Conservation (phyloP, 345 rosid genomes). For the Geranium rotundifolium region DNA sequence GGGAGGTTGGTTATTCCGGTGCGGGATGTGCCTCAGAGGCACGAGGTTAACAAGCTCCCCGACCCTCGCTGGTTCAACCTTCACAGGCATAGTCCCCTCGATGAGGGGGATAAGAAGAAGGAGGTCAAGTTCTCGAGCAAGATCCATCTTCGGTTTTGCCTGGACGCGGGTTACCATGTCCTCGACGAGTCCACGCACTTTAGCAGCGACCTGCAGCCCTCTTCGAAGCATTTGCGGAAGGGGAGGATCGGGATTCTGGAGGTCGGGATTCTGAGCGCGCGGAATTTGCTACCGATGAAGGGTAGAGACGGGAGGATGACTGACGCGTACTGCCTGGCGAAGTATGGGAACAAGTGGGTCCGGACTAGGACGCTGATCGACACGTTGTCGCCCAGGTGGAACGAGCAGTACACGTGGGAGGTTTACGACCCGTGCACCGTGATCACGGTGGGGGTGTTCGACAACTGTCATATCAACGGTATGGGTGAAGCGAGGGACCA, state of each 20-base stretch:
- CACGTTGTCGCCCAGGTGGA: conserved; percentile 71
- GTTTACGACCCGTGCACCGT: conserved; percentile 90
- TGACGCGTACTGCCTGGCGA: conserved; percentile 91
- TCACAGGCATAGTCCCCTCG: conserved; percentile 33
- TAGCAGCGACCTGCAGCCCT: conserved; percentile 90
- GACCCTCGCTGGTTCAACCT: conserved; percentile 72
- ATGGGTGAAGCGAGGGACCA: conserved; percentile 52
- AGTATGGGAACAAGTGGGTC: conserved; percentile 96
- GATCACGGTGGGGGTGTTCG: conserved; percentile 83
- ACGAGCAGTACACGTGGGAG: conserved; percentile 97
- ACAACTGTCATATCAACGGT: conserved; percentile 64
- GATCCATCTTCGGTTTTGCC: conserved; percentile 44
- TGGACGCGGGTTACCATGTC: conserved; percentile 94
- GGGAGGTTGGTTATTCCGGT: conserved; percentile 47
- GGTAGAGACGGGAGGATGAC: conserved; percentile 62
- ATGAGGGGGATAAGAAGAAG: conserved; percentile 51
- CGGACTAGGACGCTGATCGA: conserved; percentile 86
- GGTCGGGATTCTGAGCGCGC: conserved; percentile 74
- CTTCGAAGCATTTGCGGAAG: conserved; percentile 75
- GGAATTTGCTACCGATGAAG: conserved; percentile 80
- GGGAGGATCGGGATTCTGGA: conserved; percentile 66
- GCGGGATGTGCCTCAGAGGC: conserved; percentile 37
- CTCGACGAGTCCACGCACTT: conserved; percentile 90
- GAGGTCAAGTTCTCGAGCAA: conserved; percentile 83
- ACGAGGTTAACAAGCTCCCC: conserved; percentile 41